Evolutionary conservation across 2,329 filamentous ascomycete genomes (phyloP).

Genomic region (Saccharata proteae): DNA sequence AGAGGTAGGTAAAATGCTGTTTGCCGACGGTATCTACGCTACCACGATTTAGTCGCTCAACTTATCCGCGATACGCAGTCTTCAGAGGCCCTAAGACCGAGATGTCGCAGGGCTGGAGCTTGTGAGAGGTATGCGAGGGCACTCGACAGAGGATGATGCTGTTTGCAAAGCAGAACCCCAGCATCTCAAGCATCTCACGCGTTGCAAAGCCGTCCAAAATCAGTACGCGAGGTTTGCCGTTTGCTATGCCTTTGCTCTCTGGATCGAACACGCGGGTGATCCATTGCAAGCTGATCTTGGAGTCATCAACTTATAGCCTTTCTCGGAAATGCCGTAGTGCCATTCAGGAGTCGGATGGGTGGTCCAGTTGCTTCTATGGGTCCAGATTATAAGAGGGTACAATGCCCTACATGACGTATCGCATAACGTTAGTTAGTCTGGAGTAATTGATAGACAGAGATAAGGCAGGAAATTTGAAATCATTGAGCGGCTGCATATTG

Average conservation of each 20-base stretch:
- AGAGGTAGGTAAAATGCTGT: constrained; percentile 15
- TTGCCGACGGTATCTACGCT: constrained; percentile 13
- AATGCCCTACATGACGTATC: no score
- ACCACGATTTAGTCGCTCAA: constrained; percentile 13
- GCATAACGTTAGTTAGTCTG: no score
- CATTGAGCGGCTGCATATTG: no score
- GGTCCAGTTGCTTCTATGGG: constrained; percentile 13
- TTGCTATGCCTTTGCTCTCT: constrained; percentile 18
- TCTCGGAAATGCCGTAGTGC: constrained; percentile 10
- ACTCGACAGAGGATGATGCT: constrained; percentile 23
- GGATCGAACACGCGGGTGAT: constrained; percentile 23
- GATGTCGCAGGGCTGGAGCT: constrained; percentile 17
- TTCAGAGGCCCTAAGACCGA: constrained; percentile 14
- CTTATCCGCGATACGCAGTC: constrained; percentile 15
- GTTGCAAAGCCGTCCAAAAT: constrained; percentile 24
- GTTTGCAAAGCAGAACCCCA: constrained; percentile 21
- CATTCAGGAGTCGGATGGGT: constrained; percentile 12
- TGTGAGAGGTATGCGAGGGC: constrained; percentile 16
- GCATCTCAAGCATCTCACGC: constrained; percentile 23
- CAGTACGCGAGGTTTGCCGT: constrained; percentile 20
- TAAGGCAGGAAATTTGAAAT: no score
- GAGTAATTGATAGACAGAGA: no score
- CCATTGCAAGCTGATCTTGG: constrained; percentile 24
- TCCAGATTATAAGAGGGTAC: no score
- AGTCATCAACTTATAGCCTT: constrained; percentile 18